A percentile compares a stretch with the other conserved stretches of the same genome.
Evolutionary conservation across 176 grass and related monocot species (phyloP).

Genomic region (Urochloa ruziziensis): DNA sequence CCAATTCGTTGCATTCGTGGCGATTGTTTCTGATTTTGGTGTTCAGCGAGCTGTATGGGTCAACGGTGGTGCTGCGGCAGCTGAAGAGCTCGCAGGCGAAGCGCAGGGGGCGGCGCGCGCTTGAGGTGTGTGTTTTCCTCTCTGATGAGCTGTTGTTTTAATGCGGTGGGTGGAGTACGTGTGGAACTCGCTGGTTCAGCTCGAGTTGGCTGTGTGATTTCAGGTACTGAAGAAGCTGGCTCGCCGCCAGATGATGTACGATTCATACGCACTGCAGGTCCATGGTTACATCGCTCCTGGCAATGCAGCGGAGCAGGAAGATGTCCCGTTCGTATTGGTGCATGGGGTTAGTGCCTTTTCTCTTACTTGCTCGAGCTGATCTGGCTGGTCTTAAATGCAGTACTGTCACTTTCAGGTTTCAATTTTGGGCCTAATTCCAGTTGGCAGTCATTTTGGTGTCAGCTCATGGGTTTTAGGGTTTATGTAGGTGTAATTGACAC

Average conservation of each 20-base stretch:
- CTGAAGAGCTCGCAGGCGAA: slow-evolving; percentile 73
- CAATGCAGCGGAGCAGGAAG: slow-evolving; percentile 30
- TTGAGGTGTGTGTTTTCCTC: slow-evolving; percentile 57
- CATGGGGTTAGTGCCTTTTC: slow-evolving; percentile 59
- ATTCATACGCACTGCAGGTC: slow-evolving; percentile 93
- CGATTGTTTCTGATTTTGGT: slow-evolving; percentile 21
- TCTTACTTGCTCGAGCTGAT: slow-evolving; percentile 24
- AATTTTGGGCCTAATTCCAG: slow-evolving; percentile 1
- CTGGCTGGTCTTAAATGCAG: neutral
- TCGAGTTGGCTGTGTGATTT: neutral
- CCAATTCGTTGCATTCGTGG: slow-evolving; percentile 6
- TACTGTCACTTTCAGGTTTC: slow-evolving; percentile 30
- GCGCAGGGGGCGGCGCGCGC: slow-evolving; percentile 83
- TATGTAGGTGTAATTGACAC: neutral
- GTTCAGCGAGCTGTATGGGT: slow-evolving; percentile 64
- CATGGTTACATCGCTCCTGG: slow-evolving; percentile 68
- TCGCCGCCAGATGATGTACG: slow-evolving; percentile 84
- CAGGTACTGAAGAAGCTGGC: slow-evolving; percentile 92
- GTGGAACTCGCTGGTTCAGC: slow-evolving; percentile 8
- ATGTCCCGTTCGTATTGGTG: slow-evolving; percentile 75
- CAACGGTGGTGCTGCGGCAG: slow-evolving; percentile 85
- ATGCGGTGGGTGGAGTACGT: neutral
- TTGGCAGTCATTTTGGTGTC: slow-evolving; percentile 25
- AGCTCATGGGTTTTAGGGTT: slow-evolving; percentile 20
- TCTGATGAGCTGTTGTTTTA: neutral